These are phyloP conservation scores for Arabidopsis thaliana DNA, from an alignment of 345 rosid species.

Conservation along the genomic window DNA sequence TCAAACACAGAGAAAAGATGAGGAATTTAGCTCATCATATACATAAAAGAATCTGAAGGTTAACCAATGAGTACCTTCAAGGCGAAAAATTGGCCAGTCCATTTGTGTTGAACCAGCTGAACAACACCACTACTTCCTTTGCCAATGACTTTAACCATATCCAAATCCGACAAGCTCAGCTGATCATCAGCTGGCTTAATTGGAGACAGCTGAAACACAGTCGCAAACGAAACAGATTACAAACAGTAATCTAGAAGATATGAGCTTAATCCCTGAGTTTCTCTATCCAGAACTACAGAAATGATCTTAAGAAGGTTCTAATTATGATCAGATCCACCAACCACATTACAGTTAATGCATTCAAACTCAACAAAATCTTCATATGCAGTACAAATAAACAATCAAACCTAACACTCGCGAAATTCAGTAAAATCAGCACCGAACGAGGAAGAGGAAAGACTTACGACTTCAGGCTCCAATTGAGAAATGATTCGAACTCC, in stretches of 20 bases:
- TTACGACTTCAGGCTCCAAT: constrained; percentile 64
- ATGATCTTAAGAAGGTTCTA: constrained; percentile 2
- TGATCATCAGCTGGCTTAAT: constrained; percentile 76
- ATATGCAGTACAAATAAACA: not conserved
- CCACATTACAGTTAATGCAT: constrained; percentile 12
- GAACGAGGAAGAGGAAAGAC: not conserved
- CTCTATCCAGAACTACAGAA: not conserved
- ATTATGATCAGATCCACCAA: constrained; percentile 25
- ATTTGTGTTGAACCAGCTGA: constrained; percentile 95
- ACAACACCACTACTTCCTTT: constrained; percentile 96
- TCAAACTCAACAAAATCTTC: constrained; percentile 5
- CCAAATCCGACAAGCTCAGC: constrained; percentile 76
- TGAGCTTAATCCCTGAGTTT: not conserved
- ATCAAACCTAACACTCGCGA: not conserved
- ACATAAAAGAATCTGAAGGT: too few relatives aligned
- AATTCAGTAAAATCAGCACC: constrained; percentile 14
- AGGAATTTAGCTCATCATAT: too few relatives aligned
- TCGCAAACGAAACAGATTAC: not conserved
- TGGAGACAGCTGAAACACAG: constrained; percentile 62
- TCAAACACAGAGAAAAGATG: too few relatives aligned
- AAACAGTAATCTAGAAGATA: constrained; percentile 2
- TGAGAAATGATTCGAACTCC: constrained; percentile 83
- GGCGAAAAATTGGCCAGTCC: constrained; percentile 90
- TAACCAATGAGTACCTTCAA: constrained; percentile 59
- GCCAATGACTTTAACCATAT: constrained; percentile 78